phyloP scores from a whole-genome alignment of 345 rosid species.

The Clausena lansium region DNA sequence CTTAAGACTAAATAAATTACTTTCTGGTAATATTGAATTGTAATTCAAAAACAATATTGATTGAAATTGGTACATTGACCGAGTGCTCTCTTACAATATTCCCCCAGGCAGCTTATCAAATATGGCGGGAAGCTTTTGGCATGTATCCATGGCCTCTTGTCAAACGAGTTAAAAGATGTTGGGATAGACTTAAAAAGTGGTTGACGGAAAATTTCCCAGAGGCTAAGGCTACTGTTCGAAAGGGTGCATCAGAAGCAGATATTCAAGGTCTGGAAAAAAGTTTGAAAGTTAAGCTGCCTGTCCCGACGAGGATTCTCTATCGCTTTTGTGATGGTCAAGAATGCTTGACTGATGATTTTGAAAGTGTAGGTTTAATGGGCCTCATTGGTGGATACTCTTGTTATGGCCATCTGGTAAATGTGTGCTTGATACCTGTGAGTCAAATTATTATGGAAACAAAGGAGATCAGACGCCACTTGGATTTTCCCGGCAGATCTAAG shows the following conservation, averaged over 20 bases:
- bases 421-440: slow-evolving; percentile 54
- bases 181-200: slow-evolving; percentile 72
- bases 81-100: not conserved
- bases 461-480: slow-evolving; percentile 22
- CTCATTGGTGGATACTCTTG: slow-evolving; percentile 78
- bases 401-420: slow-evolving; percentile 57
- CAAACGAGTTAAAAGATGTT: slow-evolving; percentile 63
- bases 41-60: too few relatives aligned
- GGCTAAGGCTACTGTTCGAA: slow-evolving; percentile 58
- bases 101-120: slow-evolving; percentile 52
- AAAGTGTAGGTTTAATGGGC: slow-evolving; percentile 32
- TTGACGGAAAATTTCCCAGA: slow-evolving; percentile 63
- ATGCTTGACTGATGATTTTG: not conserved
- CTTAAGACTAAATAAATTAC: not conserved
- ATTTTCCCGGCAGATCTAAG: slow-evolving; percentile 26
- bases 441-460: slow-evolving; percentile 48
- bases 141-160: slow-evolving; percentile 91
- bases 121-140: slow-evolving; percentile 69
- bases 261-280: slow-evolving; percentile 45
- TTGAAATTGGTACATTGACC: not conserved
- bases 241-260: slow-evolving; percentile 75
- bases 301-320: slow-evolving; percentile 74
- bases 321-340: slow-evolving; percentile 87
- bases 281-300: slow-evolving; percentile 67
- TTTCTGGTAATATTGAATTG: too few relatives aligned